phyloP scores from a whole-genome alignment of 2,329 filamentous ascomycete genomes.

The Trichoderma hamatum region DNA sequence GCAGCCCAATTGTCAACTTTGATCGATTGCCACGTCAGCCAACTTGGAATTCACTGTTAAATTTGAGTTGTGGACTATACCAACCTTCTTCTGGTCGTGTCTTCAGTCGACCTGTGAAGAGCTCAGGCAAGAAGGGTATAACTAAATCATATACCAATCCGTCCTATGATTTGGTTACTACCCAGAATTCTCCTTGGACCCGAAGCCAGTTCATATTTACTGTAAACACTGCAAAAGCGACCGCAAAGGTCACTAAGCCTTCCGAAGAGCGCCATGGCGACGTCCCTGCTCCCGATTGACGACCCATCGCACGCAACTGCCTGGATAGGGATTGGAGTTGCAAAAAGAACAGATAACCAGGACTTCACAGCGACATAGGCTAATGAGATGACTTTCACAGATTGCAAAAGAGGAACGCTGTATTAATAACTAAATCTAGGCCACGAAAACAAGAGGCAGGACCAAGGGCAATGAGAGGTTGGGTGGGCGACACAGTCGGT shows the following conservation, averaged over 20 bases:
- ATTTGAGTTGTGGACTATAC: neutral
- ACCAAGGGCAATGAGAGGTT: neutral
- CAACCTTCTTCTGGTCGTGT: slow-evolving; percentile 24
- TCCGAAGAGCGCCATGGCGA: slow-evolving; percentile 20
- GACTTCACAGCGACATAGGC: neutral
- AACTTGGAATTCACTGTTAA: neutral
- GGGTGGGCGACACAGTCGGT: slow-evolving; percentile 6
- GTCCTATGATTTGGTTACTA: neutral
- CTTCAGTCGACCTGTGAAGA: slow-evolving; percentile 22
- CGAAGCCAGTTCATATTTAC: neutral
- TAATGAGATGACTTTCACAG: too few species aligned
- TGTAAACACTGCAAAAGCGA: slow-evolving; percentile 23
- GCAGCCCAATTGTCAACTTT: slow-evolving; percentile 24
- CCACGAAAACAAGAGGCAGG: neutral
- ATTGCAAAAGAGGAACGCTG: neutral
- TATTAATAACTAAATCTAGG: slow-evolving; percentile 1
- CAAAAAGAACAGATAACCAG: neutral
- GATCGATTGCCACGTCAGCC: neutral
- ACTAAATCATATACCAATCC: slow-evolving; percentile 24
- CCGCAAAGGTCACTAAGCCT: slow-evolving; percentile 19
- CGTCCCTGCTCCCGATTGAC: neutral
- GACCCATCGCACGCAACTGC: neutral
- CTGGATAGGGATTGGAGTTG: neutral
- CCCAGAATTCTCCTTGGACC: neutral
- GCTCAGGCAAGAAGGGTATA: slow-evolving; percentile 25